phyloP scores from a whole-genome alignment of 345 rosid species.

The Hypericum androsaemum region DNA sequence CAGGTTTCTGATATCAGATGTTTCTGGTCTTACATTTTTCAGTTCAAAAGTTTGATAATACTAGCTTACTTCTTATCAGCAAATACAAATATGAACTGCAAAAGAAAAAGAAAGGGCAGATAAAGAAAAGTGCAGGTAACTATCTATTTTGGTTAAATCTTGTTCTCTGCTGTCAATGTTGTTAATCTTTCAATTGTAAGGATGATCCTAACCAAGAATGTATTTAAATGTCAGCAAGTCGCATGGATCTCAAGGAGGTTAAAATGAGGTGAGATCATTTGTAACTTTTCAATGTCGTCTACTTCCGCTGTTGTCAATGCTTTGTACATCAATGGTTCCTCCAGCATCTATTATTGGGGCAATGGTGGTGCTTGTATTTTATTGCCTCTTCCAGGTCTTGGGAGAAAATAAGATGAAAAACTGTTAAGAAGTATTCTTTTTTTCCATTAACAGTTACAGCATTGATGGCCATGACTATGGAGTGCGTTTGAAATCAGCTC shows the following conservation, averaged over 20 bases:
- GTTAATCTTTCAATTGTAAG: slow-evolving; percentile 9
- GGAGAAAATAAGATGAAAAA: too few species aligned
- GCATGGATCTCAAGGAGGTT: slow-evolving; percentile 76
- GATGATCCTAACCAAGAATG: slow-evolving; percentile 26
- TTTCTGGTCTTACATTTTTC: not conserved
- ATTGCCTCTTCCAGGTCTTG: too few species aligned
- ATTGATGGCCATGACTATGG: slow-evolving; percentile 89
- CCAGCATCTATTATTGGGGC: too few species aligned
- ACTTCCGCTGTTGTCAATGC: too few species aligned
- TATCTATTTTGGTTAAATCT: slow-evolving; percentile 22
- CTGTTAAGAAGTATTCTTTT: slow-evolving; percentile 3
- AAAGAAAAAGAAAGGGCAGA: slow-evolving; percentile 75
- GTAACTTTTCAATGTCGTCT: too few species aligned
- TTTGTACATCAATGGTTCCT: too few species aligned
- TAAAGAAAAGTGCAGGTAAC: slow-evolving; percentile 67
- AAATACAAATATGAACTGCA: slow-evolving; percentile 74
- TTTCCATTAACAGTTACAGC: slow-evolving; percentile 50
- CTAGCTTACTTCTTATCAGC: slow-evolving; percentile 28
- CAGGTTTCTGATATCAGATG: not conserved
- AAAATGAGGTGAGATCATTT: slow-evolving; percentile 62
- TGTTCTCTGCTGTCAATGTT: slow-evolving; percentile 12
- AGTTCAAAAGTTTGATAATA: slow-evolving; percentile 6
- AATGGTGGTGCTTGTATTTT: not conserved
- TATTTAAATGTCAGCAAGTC: slow-evolving; percentile 37
- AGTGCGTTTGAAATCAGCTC: slow-evolving; percentile 79